Percentiles rank a stretch among this genome's conserved stretches.
These are phyloP conservation scores for Cichorium intybus DNA, from an alignment of 140 eudicot species.

Conservation along the genomic window DNA sequence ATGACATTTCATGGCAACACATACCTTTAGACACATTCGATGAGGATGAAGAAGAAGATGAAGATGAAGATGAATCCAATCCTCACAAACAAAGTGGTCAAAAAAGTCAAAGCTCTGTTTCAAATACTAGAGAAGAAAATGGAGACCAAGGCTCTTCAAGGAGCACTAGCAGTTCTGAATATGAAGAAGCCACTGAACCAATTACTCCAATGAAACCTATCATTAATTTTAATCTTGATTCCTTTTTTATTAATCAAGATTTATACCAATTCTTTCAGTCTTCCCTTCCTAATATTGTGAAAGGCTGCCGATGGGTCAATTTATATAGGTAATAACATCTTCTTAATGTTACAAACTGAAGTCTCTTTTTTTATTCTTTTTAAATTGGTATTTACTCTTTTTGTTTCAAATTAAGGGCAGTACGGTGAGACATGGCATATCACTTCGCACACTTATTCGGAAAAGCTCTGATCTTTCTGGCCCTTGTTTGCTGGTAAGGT, in stretches of 20 bases:
- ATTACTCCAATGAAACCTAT: slow-evolving; percentile 36
- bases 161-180: slow-evolving; percentile 54
- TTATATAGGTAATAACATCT: slow-evolving; percentile 77
- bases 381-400: slow-evolving; percentile 22
- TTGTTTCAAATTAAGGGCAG: slow-evolving; percentile 93
- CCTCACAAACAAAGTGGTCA: slow-evolving; percentile 19
- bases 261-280: slow-evolving; percentile 65
- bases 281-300: slow-evolving; percentile 87
- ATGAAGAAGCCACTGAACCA: slow-evolving; percentile 61
- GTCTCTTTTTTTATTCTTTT: not conserved
- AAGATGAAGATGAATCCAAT: slow-evolving; percentile 14
- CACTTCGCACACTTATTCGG: slow-evolving; percentile 89
- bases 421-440: slow-evolving; percentile 85
- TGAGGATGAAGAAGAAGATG: slow-evolving; percentile 17
- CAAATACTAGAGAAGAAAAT: slow-evolving; percentile 29
- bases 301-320: slow-evolving; percentile 90
- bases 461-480: slow-evolving; percentile 80
- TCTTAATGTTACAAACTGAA: not conserved
- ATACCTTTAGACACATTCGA: slow-evolving; percentile 37
- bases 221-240: slow-evolving; percentile 53
- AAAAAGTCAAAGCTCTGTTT: slow-evolving; percentile 16
- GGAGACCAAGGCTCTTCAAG: slow-evolving; percentile 44
- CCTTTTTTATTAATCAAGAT: slow-evolving; percentile 56
- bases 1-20: slow-evolving; percentile 34
- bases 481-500: slow-evolving; percentile 85